phyloP scores from a whole-genome alignment of 108 stramenopile genomes.

The Cyclostephanos invisitatus region DNA sequence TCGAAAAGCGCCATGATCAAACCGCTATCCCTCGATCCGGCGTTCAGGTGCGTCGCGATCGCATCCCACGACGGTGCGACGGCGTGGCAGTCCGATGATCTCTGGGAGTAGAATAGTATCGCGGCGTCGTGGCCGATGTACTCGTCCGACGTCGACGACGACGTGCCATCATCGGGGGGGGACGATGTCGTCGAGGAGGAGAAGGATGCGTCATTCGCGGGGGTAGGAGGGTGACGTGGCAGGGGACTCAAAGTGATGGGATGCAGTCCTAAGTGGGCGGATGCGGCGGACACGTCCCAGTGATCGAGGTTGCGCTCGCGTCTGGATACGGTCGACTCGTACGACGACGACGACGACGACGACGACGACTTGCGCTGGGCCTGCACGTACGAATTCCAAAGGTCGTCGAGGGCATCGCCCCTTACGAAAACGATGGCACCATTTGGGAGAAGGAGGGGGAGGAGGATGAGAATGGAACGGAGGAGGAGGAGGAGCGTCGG shows the following conservation, averaged over 20 bases:
- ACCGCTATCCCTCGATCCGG: constrained; percentile 54
- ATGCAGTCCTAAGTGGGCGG: constrained; percentile 71
- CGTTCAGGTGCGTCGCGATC: constrained; percentile 63
- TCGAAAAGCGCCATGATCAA: constrained; percentile 81
- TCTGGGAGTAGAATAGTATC: constrained; percentile 83
- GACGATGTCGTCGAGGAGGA: neutral
- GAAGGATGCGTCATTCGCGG: neutral
- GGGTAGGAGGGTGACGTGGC: constrained; percentile 3
- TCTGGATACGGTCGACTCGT: constrained; percentile 48
- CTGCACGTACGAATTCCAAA: neutral
- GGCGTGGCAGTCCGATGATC: constrained; percentile 70
- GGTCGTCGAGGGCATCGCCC: neutral
- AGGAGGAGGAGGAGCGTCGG: too few relatives aligned
- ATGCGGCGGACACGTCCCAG: constrained; percentile 79
- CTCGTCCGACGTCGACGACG: constrained; percentile 14
- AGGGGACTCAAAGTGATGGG: constrained; percentile 46
- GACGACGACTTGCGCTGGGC: neutral
- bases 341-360: constrained; percentile 16
- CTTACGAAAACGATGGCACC: neutral
- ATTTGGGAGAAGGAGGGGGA: too few relatives aligned
- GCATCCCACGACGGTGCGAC: constrained; percentile 73
- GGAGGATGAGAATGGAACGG: too few relatives aligned
- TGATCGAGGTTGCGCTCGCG: constrained; percentile 77
- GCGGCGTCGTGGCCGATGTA: constrained; percentile 72
- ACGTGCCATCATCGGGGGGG: neutral